Evolutionary conservation across 2,329 filamentous ascomycete genomes (phyloP).

Genomic region (Cadophora sp.): DNA sequence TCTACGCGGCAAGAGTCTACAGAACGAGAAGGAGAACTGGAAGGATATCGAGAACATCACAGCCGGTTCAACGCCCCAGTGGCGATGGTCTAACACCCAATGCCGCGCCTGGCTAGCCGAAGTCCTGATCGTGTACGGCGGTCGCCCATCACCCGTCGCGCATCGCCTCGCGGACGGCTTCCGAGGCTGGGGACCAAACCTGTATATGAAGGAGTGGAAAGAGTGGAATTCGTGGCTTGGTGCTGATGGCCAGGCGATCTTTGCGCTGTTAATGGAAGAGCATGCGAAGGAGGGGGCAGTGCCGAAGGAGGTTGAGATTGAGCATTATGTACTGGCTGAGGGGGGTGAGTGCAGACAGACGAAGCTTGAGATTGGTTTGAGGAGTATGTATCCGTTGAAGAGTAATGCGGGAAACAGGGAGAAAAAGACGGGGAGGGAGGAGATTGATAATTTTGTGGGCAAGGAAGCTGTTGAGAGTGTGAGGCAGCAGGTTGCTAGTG

Average conservation of each 20-base stretch:
- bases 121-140: constrained; percentile 18
- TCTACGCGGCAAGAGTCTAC: background rate
- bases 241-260: constrained; percentile 20
- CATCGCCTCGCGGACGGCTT: constrained; percentile 10
- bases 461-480: background rate
- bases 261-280: constrained; percentile 17
- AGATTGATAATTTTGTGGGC: background rate
- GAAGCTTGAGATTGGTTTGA: background rate
- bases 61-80: constrained; percentile 10
- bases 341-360: background rate
- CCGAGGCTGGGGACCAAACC: constrained; percentile 23
- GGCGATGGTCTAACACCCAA: constrained; percentile 19
- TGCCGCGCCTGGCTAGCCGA: constrained; percentile 22
- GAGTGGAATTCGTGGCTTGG: constrained; percentile 22
- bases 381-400: background rate
- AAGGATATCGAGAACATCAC: constrained; percentile 2
- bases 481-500: background rate
- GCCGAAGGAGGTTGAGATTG: constrained; percentile 50
- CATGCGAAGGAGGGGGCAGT: constrained; percentile 63
- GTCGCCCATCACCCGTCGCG: background rate
- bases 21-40: background rate
- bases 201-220: constrained; percentile 20
- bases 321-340: constrained; percentile 5
- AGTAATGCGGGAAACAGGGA: background rate
- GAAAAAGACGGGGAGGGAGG: background rate